Conservation (phyloP, 2,329 filamentous ascomycete genomes). For the Fusarium mexicanum region DNA sequence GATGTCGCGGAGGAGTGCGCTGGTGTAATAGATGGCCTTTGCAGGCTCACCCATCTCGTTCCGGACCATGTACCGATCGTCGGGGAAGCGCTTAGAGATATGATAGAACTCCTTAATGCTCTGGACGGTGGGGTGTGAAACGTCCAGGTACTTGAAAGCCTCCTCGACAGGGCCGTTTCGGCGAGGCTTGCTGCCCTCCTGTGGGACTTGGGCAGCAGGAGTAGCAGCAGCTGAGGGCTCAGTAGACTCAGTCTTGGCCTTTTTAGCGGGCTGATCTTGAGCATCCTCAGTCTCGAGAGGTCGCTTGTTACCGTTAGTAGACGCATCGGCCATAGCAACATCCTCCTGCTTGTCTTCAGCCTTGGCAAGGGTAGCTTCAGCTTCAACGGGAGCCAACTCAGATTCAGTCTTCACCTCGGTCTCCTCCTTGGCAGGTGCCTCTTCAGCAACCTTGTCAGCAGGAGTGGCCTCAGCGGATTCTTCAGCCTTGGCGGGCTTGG, state of each 20-base stretch:
- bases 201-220: slow-evolving; percentile 40
- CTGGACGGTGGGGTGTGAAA: slow-evolving; percentile 78
- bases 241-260: slow-evolving; percentile 54
- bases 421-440: slow-evolving; percentile 46
- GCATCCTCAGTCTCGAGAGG: slow-evolving; percentile 49
- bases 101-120: slow-evolving; percentile 87
- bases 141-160: slow-evolving; percentile 88
- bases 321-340: slow-evolving; percentile 44
- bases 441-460: slow-evolving; percentile 27
- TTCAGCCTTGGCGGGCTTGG: slow-evolving; percentile 26
- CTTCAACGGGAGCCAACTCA: slow-evolving; percentile 46
- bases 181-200: slow-evolving; percentile 48
- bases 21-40: slow-evolving; percentile 98
- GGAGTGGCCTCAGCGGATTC: slow-evolving; percentile 17
- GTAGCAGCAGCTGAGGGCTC: slow-evolving; percentile 33
- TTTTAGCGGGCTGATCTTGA: slow-evolving; percentile 58
- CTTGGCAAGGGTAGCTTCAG: not conserved
- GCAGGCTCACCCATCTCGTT: slow-evolving; percentile 88
- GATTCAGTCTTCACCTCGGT: slow-evolving; percentile 46
- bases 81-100: slow-evolving; percentile 84
- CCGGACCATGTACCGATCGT: slow-evolving; percentile 93
- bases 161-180: slow-evolving; percentile 76
- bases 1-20: slow-evolving; percentile 83
- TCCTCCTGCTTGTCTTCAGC: slow-evolving; percentile 42
- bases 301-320: slow-evolving; percentile 49